Evolutionary conservation across 2,329 filamentous ascomycete species (phyloP).

Genomic region (Talaromyces atroroseus): DNA sequence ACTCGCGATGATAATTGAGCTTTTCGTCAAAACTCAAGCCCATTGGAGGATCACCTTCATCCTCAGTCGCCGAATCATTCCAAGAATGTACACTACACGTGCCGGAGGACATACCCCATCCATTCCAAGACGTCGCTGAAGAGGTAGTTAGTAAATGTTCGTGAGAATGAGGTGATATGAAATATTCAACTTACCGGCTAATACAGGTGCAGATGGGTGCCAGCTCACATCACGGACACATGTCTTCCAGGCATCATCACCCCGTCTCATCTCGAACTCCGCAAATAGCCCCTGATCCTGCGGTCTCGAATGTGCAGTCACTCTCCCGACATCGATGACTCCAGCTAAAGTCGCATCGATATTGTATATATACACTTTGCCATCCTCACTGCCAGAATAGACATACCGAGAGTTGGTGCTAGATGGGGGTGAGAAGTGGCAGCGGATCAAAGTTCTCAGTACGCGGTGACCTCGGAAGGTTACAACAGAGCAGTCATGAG

Average conservation of each 20-base stretch:
- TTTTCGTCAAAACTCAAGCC: constrained; percentile 58
- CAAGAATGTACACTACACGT: constrained; percentile 75
- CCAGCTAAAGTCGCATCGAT: constrained; percentile 79
- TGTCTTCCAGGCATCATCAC: constrained; percentile 63
- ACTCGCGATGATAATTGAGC: constrained; percentile 46
- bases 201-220: constrained; percentile 77
- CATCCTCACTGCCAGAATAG: constrained; percentile 85
- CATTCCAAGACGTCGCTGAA: constrained; percentile 75
- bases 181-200: constrained; percentile 53
- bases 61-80: constrained; percentile 59
- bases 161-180: background rate
- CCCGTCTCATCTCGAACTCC: constrained; percentile 50
- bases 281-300: constrained; percentile 48
- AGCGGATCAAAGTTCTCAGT: constrained; percentile 83
- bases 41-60: constrained; percentile 58
- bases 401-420: constrained; percentile 89
- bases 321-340: constrained; percentile 68
- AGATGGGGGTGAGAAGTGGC: constrained; percentile 84
- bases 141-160: background rate
- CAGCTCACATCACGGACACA: constrained; percentile 84
- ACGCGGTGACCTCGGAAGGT: constrained; percentile 90
- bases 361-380: constrained; percentile 87
- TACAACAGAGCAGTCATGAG: constrained; percentile 83
- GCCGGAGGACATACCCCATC: constrained; percentile 64
- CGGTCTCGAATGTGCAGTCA: constrained; percentile 60